Evolutionary conservation across 2,329 filamentous ascomycete genomes (phyloP).

Genomic region (Fusarium sp.): DNA sequence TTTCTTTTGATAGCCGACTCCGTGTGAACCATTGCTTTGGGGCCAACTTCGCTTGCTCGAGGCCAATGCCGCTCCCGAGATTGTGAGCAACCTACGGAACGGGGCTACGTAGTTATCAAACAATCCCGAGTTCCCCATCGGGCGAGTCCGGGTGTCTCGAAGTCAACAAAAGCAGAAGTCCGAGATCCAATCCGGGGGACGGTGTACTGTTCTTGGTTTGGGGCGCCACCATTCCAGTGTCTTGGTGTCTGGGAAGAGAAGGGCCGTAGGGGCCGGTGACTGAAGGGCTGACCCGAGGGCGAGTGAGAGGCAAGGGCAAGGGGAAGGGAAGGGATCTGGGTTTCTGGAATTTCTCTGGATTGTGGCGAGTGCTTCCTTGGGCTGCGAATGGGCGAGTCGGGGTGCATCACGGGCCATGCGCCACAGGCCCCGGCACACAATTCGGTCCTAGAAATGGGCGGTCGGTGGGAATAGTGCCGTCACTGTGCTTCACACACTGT

Average conservation of each 20-base stretch:
- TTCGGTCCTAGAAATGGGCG: slow-evolving; percentile 4
- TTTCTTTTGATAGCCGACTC: slow-evolving; percentile 8
- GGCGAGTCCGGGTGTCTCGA: slow-evolving; percentile 32
- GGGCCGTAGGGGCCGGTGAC: slow-evolving; percentile 20
- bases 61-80: slow-evolving; percentile 33
- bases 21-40: slow-evolving; percentile 23
- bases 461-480: background rate
- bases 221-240: slow-evolving; percentile 38
- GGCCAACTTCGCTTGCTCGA: slow-evolving; percentile 32
- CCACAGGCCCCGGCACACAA: slow-evolving; percentile 26
- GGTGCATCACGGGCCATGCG: slow-evolving; percentile 33
- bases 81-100: slow-evolving; percentile 21
- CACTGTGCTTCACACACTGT: slow-evolving; percentile 21
- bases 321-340: slow-evolving; percentile 24
- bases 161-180: slow-evolving; percentile 34
- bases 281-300: slow-evolving; percentile 11
- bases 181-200: slow-evolving; percentile 10
- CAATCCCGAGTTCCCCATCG: slow-evolving; percentile 30
- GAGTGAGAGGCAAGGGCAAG: slow-evolving; percentile 6
- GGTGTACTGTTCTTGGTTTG: slow-evolving; percentile 28
- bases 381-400: slow-evolving; percentile 28
- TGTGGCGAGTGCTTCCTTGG: slow-evolving; percentile 39
- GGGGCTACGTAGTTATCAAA: slow-evolving; percentile 8
- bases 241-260: slow-evolving; percentile 14
- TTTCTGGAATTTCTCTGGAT: slow-evolving; percentile 39